A percentile compares a stretch with the other conserved stretches of the same genome.
phyloP scores from a whole-genome alignment of 257 asterid species.

The Solanum arcanum region DNA sequence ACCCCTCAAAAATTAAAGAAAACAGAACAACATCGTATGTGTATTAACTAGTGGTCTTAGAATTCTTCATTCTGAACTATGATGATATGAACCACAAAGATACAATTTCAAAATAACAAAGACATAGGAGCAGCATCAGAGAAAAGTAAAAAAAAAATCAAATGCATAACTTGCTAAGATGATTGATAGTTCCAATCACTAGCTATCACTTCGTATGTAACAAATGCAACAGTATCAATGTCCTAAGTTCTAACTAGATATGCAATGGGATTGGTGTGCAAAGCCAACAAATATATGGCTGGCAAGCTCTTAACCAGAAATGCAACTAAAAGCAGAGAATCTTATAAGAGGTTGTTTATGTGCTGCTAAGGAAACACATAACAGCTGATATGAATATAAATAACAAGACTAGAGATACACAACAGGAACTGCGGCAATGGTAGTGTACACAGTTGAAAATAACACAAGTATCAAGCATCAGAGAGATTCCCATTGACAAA shows the following conservation, averaged over 20 bases:
- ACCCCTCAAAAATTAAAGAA: neutral
- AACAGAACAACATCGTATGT: neutral
- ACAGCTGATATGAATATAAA: neutral
- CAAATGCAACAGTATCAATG: neutral
- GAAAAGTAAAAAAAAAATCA: neutral
- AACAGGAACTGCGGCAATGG: neutral
- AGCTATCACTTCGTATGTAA: neutral
- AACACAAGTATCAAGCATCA: constrained; percentile 24
- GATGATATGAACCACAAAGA: neutral
- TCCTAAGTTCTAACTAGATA: neutral
- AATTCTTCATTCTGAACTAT: no score
- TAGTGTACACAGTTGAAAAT: neutral
- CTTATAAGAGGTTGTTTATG: neutral
- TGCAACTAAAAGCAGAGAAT: neutral
- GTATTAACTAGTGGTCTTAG: neutral
- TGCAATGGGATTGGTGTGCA: neutral
- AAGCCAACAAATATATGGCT: neutral
- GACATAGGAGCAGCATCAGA: neutral
- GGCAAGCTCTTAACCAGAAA: neutral
- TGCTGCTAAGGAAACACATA: neutral
- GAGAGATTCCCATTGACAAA: constrained; percentile 70
- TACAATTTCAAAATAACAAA: neutral
- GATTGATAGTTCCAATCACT: neutral
- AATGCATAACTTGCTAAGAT: constrained; percentile 17
- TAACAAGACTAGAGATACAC: neutral